Conservation (phyloP, 1,139 yeast species). For the Diutina neorugosa region DNA sequence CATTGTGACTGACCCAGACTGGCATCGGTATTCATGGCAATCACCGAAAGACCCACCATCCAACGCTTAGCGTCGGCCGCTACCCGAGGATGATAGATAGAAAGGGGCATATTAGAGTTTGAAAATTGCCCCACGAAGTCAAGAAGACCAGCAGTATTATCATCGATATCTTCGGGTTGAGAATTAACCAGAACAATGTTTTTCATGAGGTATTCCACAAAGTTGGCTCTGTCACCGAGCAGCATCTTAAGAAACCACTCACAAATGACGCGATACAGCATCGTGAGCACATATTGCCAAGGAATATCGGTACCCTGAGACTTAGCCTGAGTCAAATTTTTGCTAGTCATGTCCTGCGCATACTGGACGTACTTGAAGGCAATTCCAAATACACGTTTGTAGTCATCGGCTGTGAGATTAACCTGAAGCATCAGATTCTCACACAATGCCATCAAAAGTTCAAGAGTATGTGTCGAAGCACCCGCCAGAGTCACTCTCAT, state of each 20-base stretch:
- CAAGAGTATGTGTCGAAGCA: constrained; percentile 66
- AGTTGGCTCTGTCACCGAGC: constrained; percentile 41
- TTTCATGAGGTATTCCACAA: constrained; percentile 52
- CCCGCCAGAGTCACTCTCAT: constrained; percentile 59
- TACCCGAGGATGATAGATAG: constrained; percentile 10
- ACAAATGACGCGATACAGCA: constrained; percentile 60
- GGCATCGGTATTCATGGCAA: background rate
- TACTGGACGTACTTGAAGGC: constrained; percentile 71
- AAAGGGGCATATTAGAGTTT: constrained; percentile 44
- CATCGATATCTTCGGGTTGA: constrained; percentile 22
- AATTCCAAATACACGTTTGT: constrained; percentile 70
- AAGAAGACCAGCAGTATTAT: constrained; percentile 48
- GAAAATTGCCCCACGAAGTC: constrained; percentile 64
- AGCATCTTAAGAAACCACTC: constrained; percentile 64
- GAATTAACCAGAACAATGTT: constrained; percentile 36
- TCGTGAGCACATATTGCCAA: constrained; percentile 46
- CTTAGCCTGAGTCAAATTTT: constrained; percentile 6
- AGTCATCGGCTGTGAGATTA: constrained; percentile 67
- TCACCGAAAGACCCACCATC: background rate
- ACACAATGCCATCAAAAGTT: constrained; percentile 56
- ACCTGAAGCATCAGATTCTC: constrained; percentile 58
- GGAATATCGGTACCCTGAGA: background rate
- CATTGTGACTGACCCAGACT: background rate
- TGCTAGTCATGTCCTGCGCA: constrained; percentile 38
- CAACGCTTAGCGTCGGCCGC: constrained; percentile 13